Evolutionary conservation across 352 stramenopile species (phyloP), one percentile per base, ranked within the genome.

Genomic region (Phytophthora cryptogea): DNA sequence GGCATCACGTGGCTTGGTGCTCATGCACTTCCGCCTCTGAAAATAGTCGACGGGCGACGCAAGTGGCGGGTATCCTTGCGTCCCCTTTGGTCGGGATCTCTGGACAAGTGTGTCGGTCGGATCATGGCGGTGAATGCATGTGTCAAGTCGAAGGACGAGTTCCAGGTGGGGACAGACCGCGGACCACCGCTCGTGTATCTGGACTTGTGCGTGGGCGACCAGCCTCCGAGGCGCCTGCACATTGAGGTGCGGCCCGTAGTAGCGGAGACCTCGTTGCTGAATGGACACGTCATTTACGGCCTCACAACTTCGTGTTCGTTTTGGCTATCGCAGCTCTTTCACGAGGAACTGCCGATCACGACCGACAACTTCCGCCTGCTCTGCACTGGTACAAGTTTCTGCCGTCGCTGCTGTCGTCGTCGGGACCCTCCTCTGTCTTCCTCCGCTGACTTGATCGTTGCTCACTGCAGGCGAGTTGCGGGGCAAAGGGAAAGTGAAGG

Each of bases 311-410:
- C 35, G 20, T 43, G 36, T 5, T 41, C 13, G 36, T 8, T 23
- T 28, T 23, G 4, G 13, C 1, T 31, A 23, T 0, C 11, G 11
- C 37, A 91, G 82, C 74, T 93, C 3, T 88, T 91, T 33, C 68
- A 89, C 27, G 71, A 89, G n/a, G 81, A 93, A 51, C 60, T 93
- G 2, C 83, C 83, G 20, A 57, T 72, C 27, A 88, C 83, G 28
- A 69, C 66, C 32, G 71, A 70, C 42, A 93, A 91, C 62, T 93
- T 93, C 50, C 81, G 83, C 5, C 70, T 86, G 33, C 76, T 92
- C 2, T 90, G 78, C 58, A 89, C 83, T 1, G 80, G 81, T 87
- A 17, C 14, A 28, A 5, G 13, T 4, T 9, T 3, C 35, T 26
- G 46, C 8, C 13, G 6, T 43, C 5, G 31, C 11, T 35, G 27